Conservation (phyloP, 192 early-diverging fungal genomes). For the Linnemannia zychae region DNA sequence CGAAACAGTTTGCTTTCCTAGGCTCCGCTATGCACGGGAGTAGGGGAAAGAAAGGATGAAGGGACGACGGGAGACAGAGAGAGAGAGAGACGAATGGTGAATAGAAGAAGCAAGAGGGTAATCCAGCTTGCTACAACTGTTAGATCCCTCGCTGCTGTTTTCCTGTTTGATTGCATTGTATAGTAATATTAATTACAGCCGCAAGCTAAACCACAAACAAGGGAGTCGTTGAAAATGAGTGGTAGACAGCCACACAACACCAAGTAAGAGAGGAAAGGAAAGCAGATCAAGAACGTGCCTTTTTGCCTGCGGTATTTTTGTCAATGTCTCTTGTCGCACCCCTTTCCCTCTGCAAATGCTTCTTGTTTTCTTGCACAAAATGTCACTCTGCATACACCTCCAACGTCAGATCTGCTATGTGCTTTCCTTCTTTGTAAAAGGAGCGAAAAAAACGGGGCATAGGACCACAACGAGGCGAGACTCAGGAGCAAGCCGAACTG, state of each 20-base stretch:
- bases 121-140: neutral
- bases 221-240: no score
- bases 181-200: neutral
- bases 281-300: no score
- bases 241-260: no score
- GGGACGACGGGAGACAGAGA: neutral
- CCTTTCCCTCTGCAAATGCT: neutral
- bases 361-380: neutral
- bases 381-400: neutral
- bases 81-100: neutral
- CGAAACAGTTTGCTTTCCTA: no score
- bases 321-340: neutral
- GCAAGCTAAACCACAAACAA: neutral
- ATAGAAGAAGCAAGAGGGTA: neutral
- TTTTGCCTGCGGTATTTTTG: neutral
- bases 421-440: neutral
- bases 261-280: no score
- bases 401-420: neutral
- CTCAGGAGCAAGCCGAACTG: no score
- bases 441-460: neutral
- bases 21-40: neutral
- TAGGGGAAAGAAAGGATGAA: neutral
- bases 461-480: no score
- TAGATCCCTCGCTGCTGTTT: neutral
- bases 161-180: neutral